Base-by-base conservation (phyloP, 2,329 filamentous ascomycete species). In the Emmonsiellopsis sp. region DNA sequence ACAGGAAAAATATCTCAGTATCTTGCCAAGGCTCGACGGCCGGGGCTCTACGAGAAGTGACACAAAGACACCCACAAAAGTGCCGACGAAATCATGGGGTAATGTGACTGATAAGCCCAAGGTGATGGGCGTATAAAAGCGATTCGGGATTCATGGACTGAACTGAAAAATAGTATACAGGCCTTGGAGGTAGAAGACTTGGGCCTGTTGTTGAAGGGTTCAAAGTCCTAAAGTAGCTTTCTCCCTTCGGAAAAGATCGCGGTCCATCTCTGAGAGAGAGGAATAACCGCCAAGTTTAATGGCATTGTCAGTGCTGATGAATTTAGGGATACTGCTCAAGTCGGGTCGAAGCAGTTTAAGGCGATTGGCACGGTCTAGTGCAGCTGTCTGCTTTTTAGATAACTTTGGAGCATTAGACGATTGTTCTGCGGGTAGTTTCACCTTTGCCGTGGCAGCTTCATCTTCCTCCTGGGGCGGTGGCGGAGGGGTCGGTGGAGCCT, bases 231-330 rank as follows among this genome's bases (percentile, higher is more conserved):
- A 10, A 44, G 40, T 40, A 3, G 45, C 45, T 15, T 56, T 58
- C 50, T 54, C 54, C 50, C 54, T 46, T 13, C 43, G 43, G 20
- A 32, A 20, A n/a, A 69, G 58, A 47, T 69, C 67, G 50, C 57
- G 60, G 43, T 68, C 64, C 66, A 69, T 69, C 38, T 65, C 61
- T 47, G 63, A 61, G 49, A 65, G 59, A 20, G 54, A 60, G 35
- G 62, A 59, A 54, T 69, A 70, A 9, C 64, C 63, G n/a, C 63
- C 65, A 43, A 68, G 58, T 26, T 56, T 62, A 40, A 68, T 47
- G 26, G 65, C 65, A 43, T 64, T 58, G 20, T 65, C 60, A 31
- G 65, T 61, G 51, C 57, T 65, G 40, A 69, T 59, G 9, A 59
- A 60, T 10, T 57, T 47, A 1, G 65, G 65, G 34, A 69, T 51